Conservation (phyloP, 1,284 basidiomycete species). For the Trametes pubescens region DNA sequence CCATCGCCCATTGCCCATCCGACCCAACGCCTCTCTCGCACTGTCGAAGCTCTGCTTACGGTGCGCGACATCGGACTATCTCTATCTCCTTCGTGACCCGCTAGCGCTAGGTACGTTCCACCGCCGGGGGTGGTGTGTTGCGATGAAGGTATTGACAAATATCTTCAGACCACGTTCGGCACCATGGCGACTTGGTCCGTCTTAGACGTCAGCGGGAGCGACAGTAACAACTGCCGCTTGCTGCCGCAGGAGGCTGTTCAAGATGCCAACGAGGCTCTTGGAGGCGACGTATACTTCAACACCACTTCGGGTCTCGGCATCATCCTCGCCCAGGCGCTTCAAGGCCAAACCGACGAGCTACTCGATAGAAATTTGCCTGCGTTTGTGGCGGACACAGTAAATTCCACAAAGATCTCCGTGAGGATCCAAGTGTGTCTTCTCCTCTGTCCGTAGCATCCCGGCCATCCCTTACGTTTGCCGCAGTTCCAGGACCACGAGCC, state of each 20-base stretch:
- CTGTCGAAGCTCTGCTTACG: no score
- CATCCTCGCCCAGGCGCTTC: neutral
- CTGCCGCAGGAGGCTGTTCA: neutral
- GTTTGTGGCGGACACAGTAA: slow-evolving; percentile 2
- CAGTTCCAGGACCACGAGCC: neutral
- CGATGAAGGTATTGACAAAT: neutral
- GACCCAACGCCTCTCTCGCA: no score
- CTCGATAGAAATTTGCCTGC: neutral
- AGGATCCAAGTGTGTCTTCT: slow-evolving; percentile 9
- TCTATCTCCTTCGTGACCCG: no score
- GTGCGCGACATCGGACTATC: no score
- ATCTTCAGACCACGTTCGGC: neutral
- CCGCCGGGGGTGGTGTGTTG: neutral
- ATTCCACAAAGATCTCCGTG: slow-evolving; percentile 6
- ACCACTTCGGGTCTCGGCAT: slow-evolving; percentile 4
- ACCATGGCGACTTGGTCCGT: neutral
- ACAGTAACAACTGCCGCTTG: neutral
- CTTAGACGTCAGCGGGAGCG: neutral
- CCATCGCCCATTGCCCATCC: no score
- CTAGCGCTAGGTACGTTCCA: neutral
- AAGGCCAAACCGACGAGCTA: neutral
- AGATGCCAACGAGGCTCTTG: neutral
- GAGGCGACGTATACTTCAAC: neutral
- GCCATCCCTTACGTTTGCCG: neutral
- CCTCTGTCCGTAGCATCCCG: neutral